phyloP scores from a whole-genome alignment of 169 alveolate species.

The Eimeria sp. region DNA sequence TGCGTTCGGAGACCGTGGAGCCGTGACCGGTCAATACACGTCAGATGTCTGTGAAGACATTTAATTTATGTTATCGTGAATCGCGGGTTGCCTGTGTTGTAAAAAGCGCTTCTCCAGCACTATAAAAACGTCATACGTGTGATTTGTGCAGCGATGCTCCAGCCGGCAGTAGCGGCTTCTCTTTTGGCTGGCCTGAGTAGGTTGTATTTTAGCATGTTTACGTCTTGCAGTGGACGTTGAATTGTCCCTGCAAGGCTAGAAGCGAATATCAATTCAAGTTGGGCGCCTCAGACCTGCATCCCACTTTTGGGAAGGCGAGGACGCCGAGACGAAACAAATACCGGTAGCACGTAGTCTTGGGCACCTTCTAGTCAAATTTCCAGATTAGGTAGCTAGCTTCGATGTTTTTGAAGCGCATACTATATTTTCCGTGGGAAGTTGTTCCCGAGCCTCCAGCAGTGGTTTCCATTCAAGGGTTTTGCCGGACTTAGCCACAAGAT shows the following conservation, averaged over 20 bases:
- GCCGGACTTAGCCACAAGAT: neutral
- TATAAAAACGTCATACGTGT: neutral
- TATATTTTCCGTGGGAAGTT: neutral
- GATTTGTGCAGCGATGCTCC: neutral
- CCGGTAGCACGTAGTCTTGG: neutral
- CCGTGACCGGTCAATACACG: neutral
- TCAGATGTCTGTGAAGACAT: neutral
- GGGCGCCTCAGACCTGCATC: slow-evolving; percentile 6
- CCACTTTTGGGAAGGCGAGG: neutral
- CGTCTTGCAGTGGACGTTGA: neutral
- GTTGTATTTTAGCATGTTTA: neutral
- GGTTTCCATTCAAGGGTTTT: neutral
- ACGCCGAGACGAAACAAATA: neutral
- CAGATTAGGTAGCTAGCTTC: neutral
- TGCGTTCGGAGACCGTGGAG: neutral
- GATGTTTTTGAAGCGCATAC: neutral
- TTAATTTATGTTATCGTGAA: neutral
- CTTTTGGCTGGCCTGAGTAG: neutral
- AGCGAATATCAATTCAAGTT: neutral
- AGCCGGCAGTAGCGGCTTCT: neutral
- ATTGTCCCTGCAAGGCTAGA: neutral
- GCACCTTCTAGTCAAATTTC: neutral
- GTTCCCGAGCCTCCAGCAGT: neutral
- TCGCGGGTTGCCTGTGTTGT: neutral
- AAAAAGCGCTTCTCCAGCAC: neutral